Evolutionary conservation across 2,329 filamentous ascomycete genomes (phyloP).

Genomic region (Aspergillus sp.): DNA sequence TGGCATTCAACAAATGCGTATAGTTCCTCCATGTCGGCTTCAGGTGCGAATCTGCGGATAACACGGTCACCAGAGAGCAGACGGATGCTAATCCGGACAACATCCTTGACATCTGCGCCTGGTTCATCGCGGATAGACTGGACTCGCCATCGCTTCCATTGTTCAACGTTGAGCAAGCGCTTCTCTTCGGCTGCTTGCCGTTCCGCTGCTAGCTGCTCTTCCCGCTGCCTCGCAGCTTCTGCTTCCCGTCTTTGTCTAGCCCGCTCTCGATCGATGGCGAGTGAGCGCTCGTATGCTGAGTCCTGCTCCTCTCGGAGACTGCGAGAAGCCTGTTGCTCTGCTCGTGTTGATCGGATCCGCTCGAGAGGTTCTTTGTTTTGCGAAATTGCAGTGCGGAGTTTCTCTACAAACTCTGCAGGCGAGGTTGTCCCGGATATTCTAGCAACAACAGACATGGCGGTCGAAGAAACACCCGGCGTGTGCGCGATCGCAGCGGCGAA

Average conservation of each 20-base stretch:
- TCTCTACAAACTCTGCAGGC: conserved; percentile 69
- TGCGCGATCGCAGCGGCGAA: conserved; percentile 85
- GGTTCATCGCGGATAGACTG: conserved; percentile 69
- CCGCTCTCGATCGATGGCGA: conserved; percentile 84
- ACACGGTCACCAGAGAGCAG: conserved; percentile 69
- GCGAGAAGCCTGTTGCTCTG: conserved; percentile 77
- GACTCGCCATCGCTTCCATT: conserved; percentile 82
- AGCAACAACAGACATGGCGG: conserved; percentile 86
- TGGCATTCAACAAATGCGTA: conserved; percentile 97
- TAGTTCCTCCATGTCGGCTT: conserved; percentile 78
- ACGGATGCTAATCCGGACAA: conserved; percentile 68
- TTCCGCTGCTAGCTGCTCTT: conserved; percentile 66
- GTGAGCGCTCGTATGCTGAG: conserved; percentile 85
- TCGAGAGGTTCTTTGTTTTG: conserved; percentile 75
- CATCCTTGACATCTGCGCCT: conserved; percentile 59
- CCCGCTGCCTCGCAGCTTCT: conserved; percentile 61
- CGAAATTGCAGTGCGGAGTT: conserved; percentile 70
- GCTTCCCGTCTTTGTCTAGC: conserved; percentile 74
- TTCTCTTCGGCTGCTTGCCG: conserved; percentile 62
- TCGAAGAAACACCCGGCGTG: conserved; percentile 78
- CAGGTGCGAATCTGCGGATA: conserved; percentile 69
- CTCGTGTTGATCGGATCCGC: conserved; percentile 70
- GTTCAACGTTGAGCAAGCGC: conserved; percentile 54
- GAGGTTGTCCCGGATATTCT: conserved; percentile 73
- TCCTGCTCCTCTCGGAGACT: conserved; percentile 86